Evolutionary conservation across 805 yeast genomes (phyloP).

Genomic region (Candida quercuum): DNA sequence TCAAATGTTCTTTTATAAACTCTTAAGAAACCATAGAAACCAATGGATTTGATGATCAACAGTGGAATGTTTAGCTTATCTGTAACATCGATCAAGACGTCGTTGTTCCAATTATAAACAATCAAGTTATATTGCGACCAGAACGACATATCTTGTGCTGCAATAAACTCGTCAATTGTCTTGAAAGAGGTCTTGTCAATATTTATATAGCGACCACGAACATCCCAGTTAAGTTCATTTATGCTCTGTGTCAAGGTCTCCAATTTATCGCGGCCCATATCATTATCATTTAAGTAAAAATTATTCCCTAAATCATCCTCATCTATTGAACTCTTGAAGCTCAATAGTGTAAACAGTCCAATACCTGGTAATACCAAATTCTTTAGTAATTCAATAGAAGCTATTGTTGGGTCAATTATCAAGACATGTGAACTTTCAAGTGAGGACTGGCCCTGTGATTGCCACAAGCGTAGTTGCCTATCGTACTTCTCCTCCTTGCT

Average conservation of each 20-base stretch:
- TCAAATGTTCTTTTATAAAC: constrained; percentile 50
- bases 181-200: constrained; percentile 8
- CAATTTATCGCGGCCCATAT: constrained; percentile 39
- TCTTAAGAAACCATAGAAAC: constrained; percentile 61
- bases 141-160: constrained; percentile 5
- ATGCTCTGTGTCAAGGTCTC: constrained; percentile 35
- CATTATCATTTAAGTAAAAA: constrained; percentile 49
- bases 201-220: constrained; percentile 29
- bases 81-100: constrained; percentile 29
- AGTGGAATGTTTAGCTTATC: constrained; percentile 49
- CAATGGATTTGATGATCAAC: constrained; percentile 44
- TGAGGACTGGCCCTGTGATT: constrained; percentile 61
- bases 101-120: constrained; percentile 35
- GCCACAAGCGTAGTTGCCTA: constrained; percentile 88
- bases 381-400: constrained; percentile 67
- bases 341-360: constrained; percentile 60
- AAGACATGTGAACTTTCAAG: constrained; percentile 56
- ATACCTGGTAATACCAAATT: constrained; percentile 74
- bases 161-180: constrained; percentile 10
- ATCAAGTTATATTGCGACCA: constrained; percentile 50
- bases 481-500: constrained; percentile 57
- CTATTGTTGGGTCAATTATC: constrained; percentile 49
- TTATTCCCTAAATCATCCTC: constrained; percentile 47
- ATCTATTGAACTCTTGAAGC: constrained; percentile 32
- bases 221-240: constrained; percentile 58